Percentiles rank a stretch among this genome's conserved stretches.
Evolutionary conservation across 2,329 filamentous ascomycete species (phyloP).

Genomic region (Akanthomyces muscarius): DNA sequence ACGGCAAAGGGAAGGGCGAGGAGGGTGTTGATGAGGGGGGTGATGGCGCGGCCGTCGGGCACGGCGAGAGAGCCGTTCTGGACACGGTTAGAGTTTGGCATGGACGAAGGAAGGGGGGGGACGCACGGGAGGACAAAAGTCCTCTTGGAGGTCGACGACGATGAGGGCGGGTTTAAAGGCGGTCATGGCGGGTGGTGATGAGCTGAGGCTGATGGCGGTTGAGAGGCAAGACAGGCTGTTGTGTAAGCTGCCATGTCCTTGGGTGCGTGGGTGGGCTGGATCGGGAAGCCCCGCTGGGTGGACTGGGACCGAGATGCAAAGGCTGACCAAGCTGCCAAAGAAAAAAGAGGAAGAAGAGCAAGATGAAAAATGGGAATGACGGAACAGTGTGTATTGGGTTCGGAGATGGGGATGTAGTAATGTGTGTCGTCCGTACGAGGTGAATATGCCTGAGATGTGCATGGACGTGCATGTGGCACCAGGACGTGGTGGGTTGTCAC

Average conservation of each 20-base stretch:
- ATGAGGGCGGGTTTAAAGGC: slow-evolving; percentile 46
- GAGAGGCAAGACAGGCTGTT: not conserved
- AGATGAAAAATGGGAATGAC: too few relatives aligned
- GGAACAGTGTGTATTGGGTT: too few relatives aligned
- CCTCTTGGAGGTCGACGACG: slow-evolving; percentile 86
- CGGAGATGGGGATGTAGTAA: too few relatives aligned
- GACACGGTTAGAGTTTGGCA: slow-evolving; percentile 12
- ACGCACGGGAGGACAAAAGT: slow-evolving; percentile 86
- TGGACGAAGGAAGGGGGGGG: too few relatives aligned
- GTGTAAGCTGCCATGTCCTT: not conserved
- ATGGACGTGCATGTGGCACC: too few relatives aligned
- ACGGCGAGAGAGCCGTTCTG: slow-evolving; percentile 85
- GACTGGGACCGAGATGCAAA: too few relatives aligned
- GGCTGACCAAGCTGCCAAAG: too few relatives aligned
- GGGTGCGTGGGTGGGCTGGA: not conserved
- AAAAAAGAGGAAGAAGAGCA: too few relatives aligned
- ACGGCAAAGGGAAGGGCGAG: slow-evolving; percentile 66
- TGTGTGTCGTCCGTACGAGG: too few relatives aligned
- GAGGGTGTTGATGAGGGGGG: slow-evolving; percentile 68
- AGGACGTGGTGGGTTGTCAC: too few relatives aligned
- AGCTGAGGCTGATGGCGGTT: not conserved
- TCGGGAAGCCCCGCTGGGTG: too few relatives aligned
- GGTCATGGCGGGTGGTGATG: not conserved
- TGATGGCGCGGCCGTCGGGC: slow-evolving; percentile 65
- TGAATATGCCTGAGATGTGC: too few relatives aligned